These are phyloP conservation scores for Penicillium lagena DNA, from an alignment of 495 filamentous ascomycete species.

Conservation along the genomic window DNA sequence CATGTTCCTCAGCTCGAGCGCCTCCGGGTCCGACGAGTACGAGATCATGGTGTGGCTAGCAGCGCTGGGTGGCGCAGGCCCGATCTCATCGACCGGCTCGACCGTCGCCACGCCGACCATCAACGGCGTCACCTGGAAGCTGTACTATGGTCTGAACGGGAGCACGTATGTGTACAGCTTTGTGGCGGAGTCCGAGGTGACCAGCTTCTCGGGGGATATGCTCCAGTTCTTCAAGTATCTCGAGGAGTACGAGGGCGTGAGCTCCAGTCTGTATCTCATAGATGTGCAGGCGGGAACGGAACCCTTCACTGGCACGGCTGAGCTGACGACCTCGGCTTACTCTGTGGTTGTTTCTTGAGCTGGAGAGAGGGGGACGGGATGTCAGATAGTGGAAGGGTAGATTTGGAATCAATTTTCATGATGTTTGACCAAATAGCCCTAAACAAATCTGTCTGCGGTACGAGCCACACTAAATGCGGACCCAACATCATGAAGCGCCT, in stretches of 20 bases:
- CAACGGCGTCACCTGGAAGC: slow-evolving; percentile 41
- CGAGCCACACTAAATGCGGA: background rate
- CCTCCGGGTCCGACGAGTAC: slow-evolving; percentile 43
- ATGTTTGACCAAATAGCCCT: no score
- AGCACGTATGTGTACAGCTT: slow-evolving; percentile 55
- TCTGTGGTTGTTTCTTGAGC: slow-evolving; percentile 34
- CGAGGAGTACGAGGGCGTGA: slow-evolving; percentile 38
- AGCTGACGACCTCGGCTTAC: slow-evolving; percentile 32
- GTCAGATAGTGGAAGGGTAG: background rate
- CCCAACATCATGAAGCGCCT: background rate
- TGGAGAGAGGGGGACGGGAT: background rate
- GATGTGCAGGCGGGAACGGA: slow-evolving; percentile 53
- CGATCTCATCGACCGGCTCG: slow-evolving; percentile 52
- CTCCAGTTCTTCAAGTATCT: slow-evolving; percentile 53
- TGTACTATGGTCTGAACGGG: slow-evolving; percentile 53
- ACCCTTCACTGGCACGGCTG: slow-evolving; percentile 42
- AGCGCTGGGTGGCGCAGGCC: slow-evolving; percentile 53
- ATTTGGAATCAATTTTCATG: background rate
- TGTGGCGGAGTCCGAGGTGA: slow-evolving; percentile 42
- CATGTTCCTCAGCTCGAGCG: slow-evolving; percentile 48
- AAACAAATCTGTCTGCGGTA: no score
- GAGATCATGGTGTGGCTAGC: slow-evolving; percentile 72
- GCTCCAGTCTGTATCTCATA: slow-evolving; percentile 46
- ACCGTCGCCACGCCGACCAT: slow-evolving; percentile 48
- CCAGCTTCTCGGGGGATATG: slow-evolving; percentile 50